phyloP scores from a whole-genome alignment of 2,329 filamentous ascomycete species.

The Beauveria scarabaeidicola region DNA sequence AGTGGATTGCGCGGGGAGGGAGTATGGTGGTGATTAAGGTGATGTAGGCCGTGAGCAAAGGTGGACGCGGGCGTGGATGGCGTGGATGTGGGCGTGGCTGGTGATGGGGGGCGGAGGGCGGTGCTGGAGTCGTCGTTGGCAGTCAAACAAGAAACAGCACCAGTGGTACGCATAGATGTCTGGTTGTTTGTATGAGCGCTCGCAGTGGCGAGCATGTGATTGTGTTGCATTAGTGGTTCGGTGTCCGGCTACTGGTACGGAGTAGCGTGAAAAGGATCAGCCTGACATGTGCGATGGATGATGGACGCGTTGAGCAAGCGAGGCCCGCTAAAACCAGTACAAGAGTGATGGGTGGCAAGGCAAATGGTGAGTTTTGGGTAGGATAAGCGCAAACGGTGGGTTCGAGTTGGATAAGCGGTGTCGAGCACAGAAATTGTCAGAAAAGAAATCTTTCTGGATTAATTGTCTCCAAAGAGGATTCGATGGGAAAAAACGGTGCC shows the following conservation, averaged over 20 bases:
- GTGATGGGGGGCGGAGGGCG: background rate
- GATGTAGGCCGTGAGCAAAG: slow-evolving; percentile 17
- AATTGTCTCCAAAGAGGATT: background rate
- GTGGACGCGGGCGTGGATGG: background rate
- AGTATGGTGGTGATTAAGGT: slow-evolving; percentile 1
- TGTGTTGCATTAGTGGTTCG: slow-evolving; percentile 11
- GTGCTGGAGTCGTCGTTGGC: slow-evolving; percentile 1
- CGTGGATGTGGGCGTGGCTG: background rate
- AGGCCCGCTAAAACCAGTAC: background rate
- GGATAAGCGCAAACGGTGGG: background rate
- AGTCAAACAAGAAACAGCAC: background rate
- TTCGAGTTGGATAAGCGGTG: too few species aligned
- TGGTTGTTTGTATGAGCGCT: slow-evolving; percentile 8
- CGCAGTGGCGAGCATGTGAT: slow-evolving; percentile 18
- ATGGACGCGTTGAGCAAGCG: background rate
- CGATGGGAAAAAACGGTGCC: background rate
- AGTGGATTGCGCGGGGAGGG: slow-evolving; percentile 16
- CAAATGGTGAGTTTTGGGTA: background rate
- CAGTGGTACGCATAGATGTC: background rate
- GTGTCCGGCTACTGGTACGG: background rate
- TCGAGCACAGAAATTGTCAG: too few species aligned
- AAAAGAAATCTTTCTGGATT: too few species aligned
- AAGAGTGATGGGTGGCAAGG: too few species aligned
- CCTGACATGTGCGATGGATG: slow-evolving; percentile 6
- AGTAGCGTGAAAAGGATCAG: background rate